These are phyloP conservation scores for Colletotrichum nymphaeae DNA, from an alignment of 2,329 filamentous ascomycete genomes.

Conservation along the genomic window DNA sequence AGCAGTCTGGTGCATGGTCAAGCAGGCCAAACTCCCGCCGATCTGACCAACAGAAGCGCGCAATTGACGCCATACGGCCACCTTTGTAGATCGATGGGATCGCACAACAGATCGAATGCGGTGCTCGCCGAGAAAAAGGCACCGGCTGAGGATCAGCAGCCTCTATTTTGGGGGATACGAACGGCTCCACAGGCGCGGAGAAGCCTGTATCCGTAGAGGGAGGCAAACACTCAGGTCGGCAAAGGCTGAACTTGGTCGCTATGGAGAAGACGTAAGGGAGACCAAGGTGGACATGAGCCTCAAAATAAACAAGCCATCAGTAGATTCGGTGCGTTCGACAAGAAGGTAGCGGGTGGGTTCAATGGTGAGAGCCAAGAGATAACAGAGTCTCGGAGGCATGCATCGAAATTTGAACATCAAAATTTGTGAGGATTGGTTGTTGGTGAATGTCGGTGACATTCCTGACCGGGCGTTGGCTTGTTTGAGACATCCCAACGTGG, in stretches of 20 bases:
- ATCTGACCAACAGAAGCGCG: slow-evolving; percentile 21
- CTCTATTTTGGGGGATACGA: slow-evolving; percentile 23
- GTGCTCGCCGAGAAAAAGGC: not conserved
- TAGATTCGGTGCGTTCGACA: slow-evolving; percentile 1
- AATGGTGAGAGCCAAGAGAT: not conserved
- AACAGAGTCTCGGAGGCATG: slow-evolving; percentile 11
- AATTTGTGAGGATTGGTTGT: not conserved
- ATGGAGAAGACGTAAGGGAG: not conserved
- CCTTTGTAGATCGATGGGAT: slow-evolving; percentile 21
- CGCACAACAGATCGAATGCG: slow-evolving; percentile 11
- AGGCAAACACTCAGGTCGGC: not conserved
- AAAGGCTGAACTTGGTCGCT: not conserved
- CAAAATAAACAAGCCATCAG: slow-evolving; percentile 2
- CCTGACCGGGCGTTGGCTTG: not conserved
- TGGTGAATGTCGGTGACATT: slow-evolving; percentile 15
- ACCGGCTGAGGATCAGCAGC: slow-evolving; percentile 13
- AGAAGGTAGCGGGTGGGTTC: no score
- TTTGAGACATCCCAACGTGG: not conserved
- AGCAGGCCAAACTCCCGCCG: slow-evolving; percentile 15
- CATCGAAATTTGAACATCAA: slow-evolving; percentile 11
- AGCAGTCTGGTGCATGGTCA: not conserved
- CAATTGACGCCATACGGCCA: slow-evolving; percentile 17
- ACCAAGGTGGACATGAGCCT: not conserved
- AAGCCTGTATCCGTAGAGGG: slow-evolving; percentile 1
- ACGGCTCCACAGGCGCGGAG: slow-evolving; percentile 14